A percentile compares a stretch with the other conserved stretches of the same genome.
These are phyloP conservation scores for Mycena rebaudengoi DNA, from an alignment of 768 basidiomycete species.

Conservation along the genomic window DNA sequence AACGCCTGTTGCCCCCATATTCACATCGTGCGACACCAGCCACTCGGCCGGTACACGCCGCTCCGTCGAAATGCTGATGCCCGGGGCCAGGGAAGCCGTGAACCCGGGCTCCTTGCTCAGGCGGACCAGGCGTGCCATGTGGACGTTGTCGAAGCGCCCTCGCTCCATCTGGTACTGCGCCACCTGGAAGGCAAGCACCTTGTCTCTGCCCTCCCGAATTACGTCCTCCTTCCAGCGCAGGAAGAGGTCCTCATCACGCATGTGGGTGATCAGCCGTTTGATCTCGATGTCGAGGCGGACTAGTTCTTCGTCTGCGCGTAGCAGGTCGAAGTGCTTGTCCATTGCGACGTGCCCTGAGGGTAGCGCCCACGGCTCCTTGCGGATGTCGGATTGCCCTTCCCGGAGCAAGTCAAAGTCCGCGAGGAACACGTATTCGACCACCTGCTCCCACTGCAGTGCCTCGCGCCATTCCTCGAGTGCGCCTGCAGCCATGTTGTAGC, in stretches of 20 bases:
- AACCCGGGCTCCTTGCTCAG: slow-evolving; percentile 12
- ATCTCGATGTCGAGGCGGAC: neutral
- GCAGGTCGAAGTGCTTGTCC: slow-evolving; percentile 24
- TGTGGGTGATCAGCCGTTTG: neutral
- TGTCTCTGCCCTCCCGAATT: neutral
- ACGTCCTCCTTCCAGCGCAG: neutral
- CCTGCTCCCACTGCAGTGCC: slow-evolving; percentile 36
- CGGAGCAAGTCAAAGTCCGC: slow-evolving; percentile 31
- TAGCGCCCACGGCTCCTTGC: slow-evolving; percentile 18
- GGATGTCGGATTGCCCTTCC: slow-evolving; percentile 14
- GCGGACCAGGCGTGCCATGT: slow-evolving; percentile 1
- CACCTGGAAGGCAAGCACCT: neutral
- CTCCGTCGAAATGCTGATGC: neutral
- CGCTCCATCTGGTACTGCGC: neutral
- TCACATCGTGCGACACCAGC: too few relatives aligned
- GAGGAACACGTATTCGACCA: slow-evolving; percentile 32
- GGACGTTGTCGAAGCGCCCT: slow-evolving; percentile 5
- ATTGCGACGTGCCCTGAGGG: slow-evolving; percentile 20
- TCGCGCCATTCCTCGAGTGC: too few relatives aligned
- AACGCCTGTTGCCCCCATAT: too few relatives aligned
- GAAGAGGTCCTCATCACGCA: neutral
- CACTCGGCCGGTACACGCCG: too few relatives aligned
- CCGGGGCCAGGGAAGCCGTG: neutral
- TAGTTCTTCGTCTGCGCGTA: slow-evolving; percentile 25
- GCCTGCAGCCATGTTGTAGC: slow-evolving; percentile 25